phyloP scores from a whole-genome alignment of 345 rosid species.

The Salix brachista region DNA sequence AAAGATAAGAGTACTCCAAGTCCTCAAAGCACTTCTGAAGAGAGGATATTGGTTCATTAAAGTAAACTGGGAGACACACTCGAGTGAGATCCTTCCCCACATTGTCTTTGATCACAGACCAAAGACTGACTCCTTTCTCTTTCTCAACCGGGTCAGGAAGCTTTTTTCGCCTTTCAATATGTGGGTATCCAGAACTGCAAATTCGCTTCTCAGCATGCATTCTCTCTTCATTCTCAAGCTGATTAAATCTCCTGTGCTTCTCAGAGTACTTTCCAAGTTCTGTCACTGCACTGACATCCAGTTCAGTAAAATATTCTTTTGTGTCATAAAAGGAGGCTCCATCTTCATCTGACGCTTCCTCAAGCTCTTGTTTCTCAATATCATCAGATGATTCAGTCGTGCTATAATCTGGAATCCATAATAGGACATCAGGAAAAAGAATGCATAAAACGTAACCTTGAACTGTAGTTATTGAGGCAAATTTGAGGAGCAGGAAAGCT shows the following conservation, averaged over 20 bases:
- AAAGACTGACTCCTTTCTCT: constrained; percentile 94
- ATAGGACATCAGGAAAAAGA: constrained; percentile 14
- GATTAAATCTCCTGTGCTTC: constrained; percentile 19
- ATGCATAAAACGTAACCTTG: neutral
- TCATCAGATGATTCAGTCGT: constrained; percentile 96
- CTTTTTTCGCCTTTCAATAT: constrained; percentile 63
- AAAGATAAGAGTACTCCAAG: constrained; percentile 85
- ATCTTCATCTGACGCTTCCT: constrained; percentile 83
- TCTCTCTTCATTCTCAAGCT: constrained; percentile 30
- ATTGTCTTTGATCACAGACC: constrained; percentile 99
- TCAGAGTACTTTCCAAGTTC: constrained; percentile 26
- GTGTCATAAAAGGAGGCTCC: constrained; percentile 72
- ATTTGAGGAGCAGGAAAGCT: neutral
- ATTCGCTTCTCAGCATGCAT: constrained; percentile 34
- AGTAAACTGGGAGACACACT: constrained; percentile 96
- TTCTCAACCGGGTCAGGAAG: constrained; percentile 95
- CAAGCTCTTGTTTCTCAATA: constrained; percentile 84
- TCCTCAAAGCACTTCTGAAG: constrained; percentile 98
- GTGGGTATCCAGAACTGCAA: constrained; percentile 29
- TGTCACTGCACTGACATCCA: constrained; percentile 26
- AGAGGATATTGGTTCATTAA: constrained; percentile 94
- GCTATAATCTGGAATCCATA: constrained; percentile 77
- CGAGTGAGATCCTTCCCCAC: constrained; percentile 97
- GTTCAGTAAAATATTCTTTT: constrained; percentile 59
- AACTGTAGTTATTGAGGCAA: neutral